phyloP scores from a whole-genome alignment of 306 rosid genomes.

The Astragalus membranaceus region DNA sequence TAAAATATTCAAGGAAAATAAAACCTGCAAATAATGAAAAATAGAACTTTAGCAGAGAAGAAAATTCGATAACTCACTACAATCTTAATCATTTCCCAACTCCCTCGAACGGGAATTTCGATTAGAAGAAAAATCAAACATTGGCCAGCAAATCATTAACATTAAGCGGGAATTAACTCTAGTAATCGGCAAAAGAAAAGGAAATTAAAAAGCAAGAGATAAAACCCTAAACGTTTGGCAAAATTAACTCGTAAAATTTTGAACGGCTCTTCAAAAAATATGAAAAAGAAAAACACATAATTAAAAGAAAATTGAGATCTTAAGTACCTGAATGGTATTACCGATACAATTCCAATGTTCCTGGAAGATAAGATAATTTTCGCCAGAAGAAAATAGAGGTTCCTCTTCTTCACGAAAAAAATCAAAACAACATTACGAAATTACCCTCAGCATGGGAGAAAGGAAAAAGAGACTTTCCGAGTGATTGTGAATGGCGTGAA shows the following conservation, averaged over 20 bases:
- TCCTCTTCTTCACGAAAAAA: background rate
- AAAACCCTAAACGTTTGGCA: conserved; percentile 34
- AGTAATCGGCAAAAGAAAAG: background rate
- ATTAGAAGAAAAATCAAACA: background rate
- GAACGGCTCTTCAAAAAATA: background rate
- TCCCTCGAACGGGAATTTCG: background rate
- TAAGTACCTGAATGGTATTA: background rate
- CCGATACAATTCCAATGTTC: background rate
- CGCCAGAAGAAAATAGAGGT: background rate
- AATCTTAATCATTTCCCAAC: background rate
- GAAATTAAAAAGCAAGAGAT: background rate
- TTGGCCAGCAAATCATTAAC: background rate
- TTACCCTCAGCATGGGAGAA: background rate
- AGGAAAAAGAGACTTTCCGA: background rate
- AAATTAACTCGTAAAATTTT: background rate
- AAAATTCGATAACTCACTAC: background rate
- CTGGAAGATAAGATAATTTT: background rate
- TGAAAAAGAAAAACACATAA: background rate
- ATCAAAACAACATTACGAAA: background rate
- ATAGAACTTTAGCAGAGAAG: background rate
- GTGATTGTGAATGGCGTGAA: background rate
- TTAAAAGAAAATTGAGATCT: conserved; percentile 6
- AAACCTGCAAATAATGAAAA: conserved; percentile 19
- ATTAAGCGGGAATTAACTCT: background rate
- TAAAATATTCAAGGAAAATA: background rate